Evolutionary conservation across 1,139 yeast species (phyloP).

Genomic region (Debaryomyces coudertii): DNA sequence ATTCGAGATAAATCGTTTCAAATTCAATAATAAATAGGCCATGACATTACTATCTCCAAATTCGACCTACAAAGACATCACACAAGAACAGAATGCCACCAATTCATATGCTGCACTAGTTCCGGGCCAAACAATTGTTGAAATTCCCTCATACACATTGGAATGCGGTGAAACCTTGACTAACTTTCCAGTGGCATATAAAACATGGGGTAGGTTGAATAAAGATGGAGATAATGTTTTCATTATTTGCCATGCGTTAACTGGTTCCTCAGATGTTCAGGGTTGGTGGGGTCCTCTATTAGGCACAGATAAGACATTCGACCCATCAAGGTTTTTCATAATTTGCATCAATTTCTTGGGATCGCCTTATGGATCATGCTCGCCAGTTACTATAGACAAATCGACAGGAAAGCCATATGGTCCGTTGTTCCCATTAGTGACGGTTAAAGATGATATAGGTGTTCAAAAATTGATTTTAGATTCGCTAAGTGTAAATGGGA

Average conservation of each 20-base stretch:
- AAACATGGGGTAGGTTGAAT: constrained; percentile 90
- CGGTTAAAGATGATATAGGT: constrained; percentile 86
- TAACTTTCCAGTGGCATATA: constrained; percentile 90
- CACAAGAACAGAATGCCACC: constrained; percentile 46
- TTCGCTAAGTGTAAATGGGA: constrained; percentile 70
- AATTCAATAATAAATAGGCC: neutral
- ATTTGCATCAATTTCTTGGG: constrained; percentile 90
- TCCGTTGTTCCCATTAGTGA: constrained; percentile 91
- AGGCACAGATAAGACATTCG: constrained; percentile 87
- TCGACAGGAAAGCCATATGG: constrained; percentile 79
- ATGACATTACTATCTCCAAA: constrained; percentile 11
- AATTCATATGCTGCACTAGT: constrained; percentile 79
- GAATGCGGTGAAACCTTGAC: constrained; percentile 80
- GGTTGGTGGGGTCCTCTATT: constrained; percentile 99
- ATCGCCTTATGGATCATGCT: constrained; percentile 94
- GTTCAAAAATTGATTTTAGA: constrained; percentile 77
- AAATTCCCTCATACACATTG: constrained; percentile 70
- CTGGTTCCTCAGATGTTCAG: constrained; percentile 92
- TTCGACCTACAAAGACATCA: constrained; percentile 37
- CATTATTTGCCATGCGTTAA: constrained; percentile 91
- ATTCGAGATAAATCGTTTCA: constrained; percentile 4
- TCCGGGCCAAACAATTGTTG: constrained; percentile 77
- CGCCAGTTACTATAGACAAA: constrained; percentile 80
- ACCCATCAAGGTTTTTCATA: constrained; percentile 82
- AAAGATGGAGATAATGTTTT: constrained; percentile 69